Conservation (phyloP, 106 monocot genomes). For the Dioscorea zingiberensis region DNA sequence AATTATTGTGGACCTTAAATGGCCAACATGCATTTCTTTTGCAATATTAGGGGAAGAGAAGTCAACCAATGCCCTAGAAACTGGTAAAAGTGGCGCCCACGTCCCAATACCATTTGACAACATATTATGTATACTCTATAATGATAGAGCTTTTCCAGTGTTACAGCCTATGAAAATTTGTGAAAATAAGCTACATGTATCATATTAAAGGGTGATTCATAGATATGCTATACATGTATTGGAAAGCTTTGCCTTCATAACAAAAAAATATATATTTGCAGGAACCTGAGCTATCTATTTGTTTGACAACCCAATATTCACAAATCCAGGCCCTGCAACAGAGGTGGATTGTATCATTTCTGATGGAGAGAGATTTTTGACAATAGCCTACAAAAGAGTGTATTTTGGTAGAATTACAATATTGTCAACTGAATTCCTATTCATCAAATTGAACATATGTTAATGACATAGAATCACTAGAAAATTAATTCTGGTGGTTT, state of each 20-base stretch:
- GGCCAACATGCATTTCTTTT: slow-evolving; percentile 99
- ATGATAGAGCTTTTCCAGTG: slow-evolving; percentile 2
- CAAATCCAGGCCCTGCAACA: slow-evolving; percentile 74
- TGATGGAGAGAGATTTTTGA: slow-evolving; percentile 65
- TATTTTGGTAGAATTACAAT: slow-evolving; percentile 1
- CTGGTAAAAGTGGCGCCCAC: slow-evolving; percentile 80
- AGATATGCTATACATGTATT: neutral
- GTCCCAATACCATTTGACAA: slow-evolving; percentile 62
- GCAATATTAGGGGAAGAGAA: slow-evolving; percentile 99
- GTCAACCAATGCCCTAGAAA: slow-evolving; percentile 71
- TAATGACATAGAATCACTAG: neutral
- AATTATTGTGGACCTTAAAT: slow-evolving; percentile 94
- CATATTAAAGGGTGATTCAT: neutral
- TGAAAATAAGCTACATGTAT: neutral
- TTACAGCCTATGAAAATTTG: too few relatives aligned
- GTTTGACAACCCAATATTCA: slow-evolving; percentile 74
- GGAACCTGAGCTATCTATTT: slow-evolving; percentile 80
- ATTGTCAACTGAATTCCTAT: neutral
- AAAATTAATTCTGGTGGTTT: neutral
- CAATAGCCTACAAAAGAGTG: slow-evolving; percentile 57
- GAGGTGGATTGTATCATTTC: slow-evolving; percentile 72
- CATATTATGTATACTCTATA: slow-evolving; percentile 83
- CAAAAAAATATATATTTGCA: too few relatives aligned
- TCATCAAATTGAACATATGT: neutral
- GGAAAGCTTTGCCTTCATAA: neutral